Evolutionary conservation across 2,329 filamentous ascomycete species (phyloP).

Genomic region (Chaetomiaceae sp.): DNA sequence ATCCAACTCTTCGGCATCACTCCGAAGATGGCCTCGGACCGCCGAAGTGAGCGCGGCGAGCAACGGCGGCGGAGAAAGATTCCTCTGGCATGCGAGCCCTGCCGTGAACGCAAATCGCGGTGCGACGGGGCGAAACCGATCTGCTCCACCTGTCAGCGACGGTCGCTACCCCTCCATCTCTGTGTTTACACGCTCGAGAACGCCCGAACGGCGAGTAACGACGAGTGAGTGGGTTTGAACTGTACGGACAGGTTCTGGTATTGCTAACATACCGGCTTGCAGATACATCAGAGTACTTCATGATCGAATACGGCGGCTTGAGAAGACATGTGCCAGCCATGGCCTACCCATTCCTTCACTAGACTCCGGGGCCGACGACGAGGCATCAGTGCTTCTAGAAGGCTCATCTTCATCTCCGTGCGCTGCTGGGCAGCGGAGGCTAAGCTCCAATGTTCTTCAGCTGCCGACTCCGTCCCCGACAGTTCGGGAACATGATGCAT

Average conservation of each 20-base stretch:
- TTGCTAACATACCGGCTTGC: not conserved
- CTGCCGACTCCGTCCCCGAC: not conserved
- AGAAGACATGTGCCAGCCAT: conserved; percentile 19
- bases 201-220: conserved; percentile 32
- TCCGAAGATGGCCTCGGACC: conserved; percentile 11
- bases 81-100: conserved; percentile 37
- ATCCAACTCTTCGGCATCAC: conserved; percentile 1
- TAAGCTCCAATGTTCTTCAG: not conserved
- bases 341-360: conserved; percentile 16
- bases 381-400: not conserved
- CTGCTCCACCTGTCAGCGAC: conserved; percentile 36
- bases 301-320: conserved; percentile 26
- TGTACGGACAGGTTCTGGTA: not conserved
- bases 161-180: conserved; percentile 29
- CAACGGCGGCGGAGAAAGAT: conserved; percentile 22
- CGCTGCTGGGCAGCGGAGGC: not conserved
- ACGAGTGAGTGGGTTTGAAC: conserved; percentile 23
- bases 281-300: conserved; percentile 24
- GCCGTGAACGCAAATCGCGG: conserved; percentile 35
- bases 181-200: conserved; percentile 35
- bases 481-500: conserved; percentile 1
- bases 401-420: not conserved
- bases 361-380: conserved; percentile 1
- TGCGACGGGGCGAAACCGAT: conserved; percentile 40
- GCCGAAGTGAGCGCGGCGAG: conserved; percentile 7